A percentile compares a stretch with the other conserved stretches of the same genome.
These are phyloP conservation scores for Marasmius sp. DNA, from an alignment of 1,284 basidiomycete species.

Conservation along the genomic window DNA sequence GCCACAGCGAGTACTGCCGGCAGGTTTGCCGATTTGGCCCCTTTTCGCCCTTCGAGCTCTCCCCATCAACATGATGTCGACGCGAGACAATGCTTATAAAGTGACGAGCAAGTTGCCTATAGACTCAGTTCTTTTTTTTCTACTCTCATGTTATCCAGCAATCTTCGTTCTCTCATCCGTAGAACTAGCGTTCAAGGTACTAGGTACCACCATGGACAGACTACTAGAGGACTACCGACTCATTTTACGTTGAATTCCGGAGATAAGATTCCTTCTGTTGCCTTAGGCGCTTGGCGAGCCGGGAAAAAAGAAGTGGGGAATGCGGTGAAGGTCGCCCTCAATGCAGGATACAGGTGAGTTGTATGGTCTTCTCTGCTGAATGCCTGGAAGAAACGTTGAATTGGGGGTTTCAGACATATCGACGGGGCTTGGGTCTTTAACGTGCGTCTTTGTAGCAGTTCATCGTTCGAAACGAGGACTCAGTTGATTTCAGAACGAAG, in stretches of 20 bases:
- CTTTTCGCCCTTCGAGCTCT: too few relatives aligned
- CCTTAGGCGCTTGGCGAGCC: conserved; percentile 62
- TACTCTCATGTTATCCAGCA: neutral
- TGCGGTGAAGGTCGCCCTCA: conserved; percentile 49
- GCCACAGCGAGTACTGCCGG: too few relatives aligned
- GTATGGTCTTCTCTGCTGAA: neutral
- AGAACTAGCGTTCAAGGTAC: neutral
- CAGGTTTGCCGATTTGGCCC: too few relatives aligned
- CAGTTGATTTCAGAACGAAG: conserved; percentile 55
- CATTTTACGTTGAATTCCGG: conserved; percentile 38
- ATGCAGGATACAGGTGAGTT: neutral
- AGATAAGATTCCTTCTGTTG: conserved; percentile 38
- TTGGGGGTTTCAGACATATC: conserved; percentile 68
- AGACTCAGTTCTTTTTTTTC: too few relatives aligned
- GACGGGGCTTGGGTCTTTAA: conserved; percentile 74
- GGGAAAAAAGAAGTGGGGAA: conserved; percentile 50
- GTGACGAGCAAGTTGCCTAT: too few relatives aligned
- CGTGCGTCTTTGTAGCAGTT: conserved; percentile 27
- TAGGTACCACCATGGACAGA: neutral
- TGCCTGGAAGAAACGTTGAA: conserved; percentile 39
- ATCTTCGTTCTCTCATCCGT: neutral
- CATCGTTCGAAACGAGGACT: neutral
- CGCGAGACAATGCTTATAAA: too few relatives aligned
- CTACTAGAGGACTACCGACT: conserved; percentile 20
- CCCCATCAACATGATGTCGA: too few relatives aligned